Conservation (phyloP, 441 rosid genomes). For the Theobroma grandiflorum region DNA sequence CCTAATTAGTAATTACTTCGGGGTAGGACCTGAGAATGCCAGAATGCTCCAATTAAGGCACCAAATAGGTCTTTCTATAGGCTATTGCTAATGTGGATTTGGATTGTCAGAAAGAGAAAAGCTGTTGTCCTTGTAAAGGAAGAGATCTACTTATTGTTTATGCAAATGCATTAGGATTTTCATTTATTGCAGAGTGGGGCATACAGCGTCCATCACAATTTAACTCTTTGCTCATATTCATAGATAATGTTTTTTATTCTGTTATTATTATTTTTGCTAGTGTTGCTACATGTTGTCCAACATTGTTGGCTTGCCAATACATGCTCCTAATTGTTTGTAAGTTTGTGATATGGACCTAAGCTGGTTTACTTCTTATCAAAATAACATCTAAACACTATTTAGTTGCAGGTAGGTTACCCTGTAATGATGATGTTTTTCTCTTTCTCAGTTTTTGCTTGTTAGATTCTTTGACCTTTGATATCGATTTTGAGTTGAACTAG, state of each 20-base stretch:
- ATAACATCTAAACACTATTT: background rate
- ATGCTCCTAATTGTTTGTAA: background rate
- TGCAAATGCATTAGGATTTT: background rate
- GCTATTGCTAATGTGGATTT: slow-evolving; percentile 11
- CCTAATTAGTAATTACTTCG: background rate
- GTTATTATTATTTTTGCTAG: background rate
- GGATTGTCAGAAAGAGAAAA: slow-evolving; percentile 2
- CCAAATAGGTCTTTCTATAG: too few species aligned
- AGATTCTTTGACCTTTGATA: slow-evolving; percentile 11
- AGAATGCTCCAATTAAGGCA: too few species aligned
- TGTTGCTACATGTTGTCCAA: background rate
- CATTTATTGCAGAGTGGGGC: background rate
- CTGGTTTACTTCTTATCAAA: background rate
- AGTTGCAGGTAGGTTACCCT: background rate
- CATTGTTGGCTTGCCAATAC: background rate
- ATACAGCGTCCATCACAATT: background rate
- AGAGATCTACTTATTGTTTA: background rate
- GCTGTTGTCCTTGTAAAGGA: background rate
- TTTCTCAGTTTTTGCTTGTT: background rate
- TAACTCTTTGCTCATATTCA: slow-evolving; percentile 4
- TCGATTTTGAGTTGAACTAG: slow-evolving; percentile 11
- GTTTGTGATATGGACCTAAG: background rate
- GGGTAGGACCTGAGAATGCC: background rate
- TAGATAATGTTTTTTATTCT: background rate
- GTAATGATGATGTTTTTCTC: background rate